phyloP scores from a whole-genome alignment of 2,329 filamentous ascomycete genomes.

The Colletotrichum karsti region DNA sequence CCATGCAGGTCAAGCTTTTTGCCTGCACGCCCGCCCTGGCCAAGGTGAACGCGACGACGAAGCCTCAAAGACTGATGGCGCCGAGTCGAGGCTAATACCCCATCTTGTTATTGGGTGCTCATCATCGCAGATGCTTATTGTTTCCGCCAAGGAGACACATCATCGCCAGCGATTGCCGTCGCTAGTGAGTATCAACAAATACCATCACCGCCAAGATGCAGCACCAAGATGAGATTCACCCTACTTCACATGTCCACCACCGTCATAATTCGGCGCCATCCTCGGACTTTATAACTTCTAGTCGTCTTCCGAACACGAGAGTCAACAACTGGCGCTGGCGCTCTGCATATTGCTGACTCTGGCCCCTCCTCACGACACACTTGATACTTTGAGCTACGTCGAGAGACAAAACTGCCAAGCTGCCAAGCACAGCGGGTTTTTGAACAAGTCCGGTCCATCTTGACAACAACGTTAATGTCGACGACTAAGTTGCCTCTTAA shows the following conservation, averaged over 20 bases:
- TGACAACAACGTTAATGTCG: not conserved
- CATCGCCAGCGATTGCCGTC: not conserved
- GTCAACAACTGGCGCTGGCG: not conserved
- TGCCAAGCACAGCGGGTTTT: not conserved
- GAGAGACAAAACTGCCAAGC: not conserved
- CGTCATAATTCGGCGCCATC: not conserved
- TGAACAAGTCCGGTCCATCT: not conserved
- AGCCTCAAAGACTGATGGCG: not conserved
- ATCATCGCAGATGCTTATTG: not conserved
- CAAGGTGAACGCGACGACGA: not conserved
- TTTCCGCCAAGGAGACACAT: not conserved
- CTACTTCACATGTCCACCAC: not conserved
- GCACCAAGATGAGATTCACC: not conserved
- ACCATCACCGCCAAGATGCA: not conserved
- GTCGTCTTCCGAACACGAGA: slow-evolving; percentile 1
- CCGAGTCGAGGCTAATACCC: not conserved
- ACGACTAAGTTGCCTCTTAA: not conserved
- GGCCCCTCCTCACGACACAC: not conserved
- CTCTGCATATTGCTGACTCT: not conserved
- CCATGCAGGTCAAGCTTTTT: slow-evolving; percentile 11
- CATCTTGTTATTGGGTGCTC: not conserved
- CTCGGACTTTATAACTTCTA: not conserved
- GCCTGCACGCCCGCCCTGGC: not conserved
- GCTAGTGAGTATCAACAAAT: too few species aligned
- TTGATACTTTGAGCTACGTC: not conserved